Base-by-base conservation (phyloP, 2,329 filamentous ascomycete species). In the Beauveria bassiana region DNA sequence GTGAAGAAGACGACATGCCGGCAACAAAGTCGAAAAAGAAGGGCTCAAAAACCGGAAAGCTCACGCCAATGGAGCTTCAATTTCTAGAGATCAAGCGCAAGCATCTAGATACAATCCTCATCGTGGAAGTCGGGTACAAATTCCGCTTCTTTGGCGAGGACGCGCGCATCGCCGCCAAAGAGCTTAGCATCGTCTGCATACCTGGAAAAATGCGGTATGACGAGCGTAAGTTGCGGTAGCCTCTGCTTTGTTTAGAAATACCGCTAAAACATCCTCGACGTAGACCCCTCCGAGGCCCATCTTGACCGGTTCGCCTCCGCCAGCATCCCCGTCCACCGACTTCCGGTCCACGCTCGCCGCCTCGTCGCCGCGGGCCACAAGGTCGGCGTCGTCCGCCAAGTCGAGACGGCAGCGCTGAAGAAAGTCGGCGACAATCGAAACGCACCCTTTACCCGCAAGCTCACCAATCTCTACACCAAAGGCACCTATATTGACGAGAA, bases 91-190 rank as follows among this genome's bases (percentile, higher is more conserved):
- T 99, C 73, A 99, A 99, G 77, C 83, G 86, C 63, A 90, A 93
- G 67, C 87, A 98, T 71, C 82, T 91, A 77, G 95, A 98, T 71
- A 95, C 93, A 0, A 69, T 99, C 22, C 80, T 99, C 59, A 89
- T 98, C 14, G 87, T 98, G 58, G 93, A 99, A 72, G 95, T 98
- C 9, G 95, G 95, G 56, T 99, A 99, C 77, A 99, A 99, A 72
- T 99, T 96, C 75, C 87, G 90, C 40, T 96, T 99, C 77, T 96
- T 96, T 70, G 95, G 95, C 12, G 93, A 98, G 69, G 95, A 99
- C 77, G 95, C 95, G 9, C 85, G 92, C 59, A 84, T 86, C 59
- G 95, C 93, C 5, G 90, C 93, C 14, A 96, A 93, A 73, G 91
- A 93, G 72, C 80, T 99, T 54, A 90, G 91, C 63, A 97, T 99